Percentiles rank a stretch among this genome's conserved stretches.
Evolutionary conservation across 768 basidiomycete genomes (phyloP).

Genomic region (Kwoniella europaea): DNA sequence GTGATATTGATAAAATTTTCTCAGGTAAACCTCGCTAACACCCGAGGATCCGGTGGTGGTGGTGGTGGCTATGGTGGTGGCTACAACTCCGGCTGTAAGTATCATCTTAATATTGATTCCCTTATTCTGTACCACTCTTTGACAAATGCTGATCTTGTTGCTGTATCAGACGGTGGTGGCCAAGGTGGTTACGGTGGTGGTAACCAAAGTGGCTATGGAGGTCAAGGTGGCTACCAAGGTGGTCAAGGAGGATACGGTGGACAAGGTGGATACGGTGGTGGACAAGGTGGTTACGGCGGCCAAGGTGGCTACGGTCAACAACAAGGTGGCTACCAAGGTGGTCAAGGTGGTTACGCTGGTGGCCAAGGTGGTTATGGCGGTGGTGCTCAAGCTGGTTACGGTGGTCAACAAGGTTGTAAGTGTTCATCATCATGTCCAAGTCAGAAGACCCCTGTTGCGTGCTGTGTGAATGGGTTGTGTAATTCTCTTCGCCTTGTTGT

Average conservation of each 20-base stretch:
- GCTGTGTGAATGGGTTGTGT: background rate
- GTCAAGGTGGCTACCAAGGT: constrained; percentile 47
- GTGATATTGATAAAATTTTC: background rate
- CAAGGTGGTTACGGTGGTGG: constrained; percentile 58
- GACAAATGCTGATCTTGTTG: background rate
- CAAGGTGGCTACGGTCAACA: constrained; percentile 52
- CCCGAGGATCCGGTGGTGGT: constrained; percentile 52
- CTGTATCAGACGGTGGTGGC: constrained; percentile 40
- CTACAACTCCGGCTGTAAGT: constrained; percentile 45
- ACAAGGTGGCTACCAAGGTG: constrained; percentile 59
- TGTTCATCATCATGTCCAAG: background rate
- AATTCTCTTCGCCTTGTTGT: background rate
- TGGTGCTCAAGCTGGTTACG: constrained; percentile 50
- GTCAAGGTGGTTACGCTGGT: constrained; percentile 44
- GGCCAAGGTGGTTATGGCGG: constrained; percentile 43
- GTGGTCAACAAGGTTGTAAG: constrained; percentile 37
- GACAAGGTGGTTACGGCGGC: constrained; percentile 46
- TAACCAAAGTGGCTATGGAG: constrained; percentile 58
- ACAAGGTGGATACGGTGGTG: constrained; percentile 39
- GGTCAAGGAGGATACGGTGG: constrained; percentile 52
- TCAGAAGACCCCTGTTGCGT: constrained; percentile 2
- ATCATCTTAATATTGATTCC: constrained; percentile 69
- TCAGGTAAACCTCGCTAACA: constrained; percentile 66
- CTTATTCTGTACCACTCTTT: constrained; percentile 17
- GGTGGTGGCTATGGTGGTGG: constrained; percentile 53